A percentile compares a stretch with the other conserved stretches of the same genome.
These are phyloP conservation scores for Cutaneotrichosporon spelunceum DNA, from an alignment of 1,284 basidiomycete genomes.

Conservation along the genomic window DNA sequence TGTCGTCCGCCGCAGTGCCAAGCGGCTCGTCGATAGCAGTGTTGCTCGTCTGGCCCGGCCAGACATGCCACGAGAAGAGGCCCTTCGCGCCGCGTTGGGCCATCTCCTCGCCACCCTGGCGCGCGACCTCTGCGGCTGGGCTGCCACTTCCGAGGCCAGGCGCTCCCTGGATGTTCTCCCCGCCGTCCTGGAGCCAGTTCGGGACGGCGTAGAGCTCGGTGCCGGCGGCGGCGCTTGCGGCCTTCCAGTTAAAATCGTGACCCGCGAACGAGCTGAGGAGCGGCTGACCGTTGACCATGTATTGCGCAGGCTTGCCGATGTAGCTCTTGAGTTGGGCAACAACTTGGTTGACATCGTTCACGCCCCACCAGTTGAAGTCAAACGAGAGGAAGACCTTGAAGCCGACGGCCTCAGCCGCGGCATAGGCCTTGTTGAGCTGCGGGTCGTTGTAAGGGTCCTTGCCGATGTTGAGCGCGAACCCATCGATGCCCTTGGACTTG, in stretches of 20 bases:
- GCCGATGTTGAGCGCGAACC: conserved; percentile 51
- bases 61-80: conserved; percentile 50
- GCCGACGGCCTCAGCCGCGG: conserved; percentile 33
- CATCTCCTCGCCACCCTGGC: conserved; percentile 1
- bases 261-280: conserved; percentile 50
- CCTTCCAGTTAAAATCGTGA: conserved; percentile 45
- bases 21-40: conserved; percentile 34
- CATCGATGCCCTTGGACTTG: conserved; percentile 43
- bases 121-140: neutral
- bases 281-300: conserved; percentile 40
- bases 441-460: conserved; percentile 39
- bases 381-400: conserved; percentile 50
- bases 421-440: conserved; percentile 47
- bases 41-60: conserved; percentile 46
- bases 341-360: conserved; percentile 16
- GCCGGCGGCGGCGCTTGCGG: conserved; percentile 29
- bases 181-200: conserved; percentile 32
- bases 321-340: conserved; percentile 35
- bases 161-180: conserved; percentile 4
- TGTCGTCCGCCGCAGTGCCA: conserved; percentile 33
- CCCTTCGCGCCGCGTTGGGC: conserved; percentile 28
- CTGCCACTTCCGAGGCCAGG: neutral
- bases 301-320: conserved; percentile 32
- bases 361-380: conserved; percentile 50
- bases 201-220: conserved; percentile 44